These are phyloP conservation scores for Monarda citriodora DNA, from an alignment of 305 asterid genomes.

Conservation along the genomic window DNA sequence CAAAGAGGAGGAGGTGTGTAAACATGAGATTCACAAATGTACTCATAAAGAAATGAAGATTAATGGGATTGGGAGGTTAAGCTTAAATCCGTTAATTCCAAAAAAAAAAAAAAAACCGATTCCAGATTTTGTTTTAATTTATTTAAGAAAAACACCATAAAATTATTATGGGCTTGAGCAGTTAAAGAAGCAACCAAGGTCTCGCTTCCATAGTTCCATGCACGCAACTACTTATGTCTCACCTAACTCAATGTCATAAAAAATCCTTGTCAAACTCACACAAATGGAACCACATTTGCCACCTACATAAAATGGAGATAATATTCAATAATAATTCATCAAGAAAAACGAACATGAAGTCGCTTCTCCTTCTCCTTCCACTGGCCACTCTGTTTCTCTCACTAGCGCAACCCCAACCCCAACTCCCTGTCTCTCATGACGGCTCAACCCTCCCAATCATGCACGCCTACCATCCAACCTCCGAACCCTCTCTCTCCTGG, in stretches of 20 bases:
- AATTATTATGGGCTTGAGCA: too few relatives aligned
- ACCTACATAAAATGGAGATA: constrained; percentile 2
- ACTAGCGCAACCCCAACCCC: too few relatives aligned
- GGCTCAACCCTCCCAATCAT: constrained; percentile 56
- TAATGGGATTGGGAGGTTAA: too few relatives aligned
- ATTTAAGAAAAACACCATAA: too few relatives aligned
- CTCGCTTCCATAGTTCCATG: too few relatives aligned
- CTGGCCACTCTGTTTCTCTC: constrained; percentile 18
- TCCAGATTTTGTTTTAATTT: too few relatives aligned
- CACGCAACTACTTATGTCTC: not conserved
- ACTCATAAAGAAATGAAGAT: too few relatives aligned
- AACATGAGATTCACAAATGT: too few relatives aligned
- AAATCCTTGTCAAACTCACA: not conserved
- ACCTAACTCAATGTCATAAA: not conserved
- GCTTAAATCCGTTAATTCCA: too few relatives aligned
- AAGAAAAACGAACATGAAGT: constrained; percentile 7
- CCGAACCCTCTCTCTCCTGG: constrained; percentile 25
- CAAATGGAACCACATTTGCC: constrained; percentile 4
- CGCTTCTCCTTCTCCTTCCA: constrained; percentile 11
- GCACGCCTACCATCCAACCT: constrained; percentile 73
- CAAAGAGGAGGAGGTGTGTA: too few relatives aligned
- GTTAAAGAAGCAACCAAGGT: too few relatives aligned
- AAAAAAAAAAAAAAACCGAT: too few relatives aligned
- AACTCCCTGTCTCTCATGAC: constrained; percentile 28
- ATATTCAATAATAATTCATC: constrained; percentile 9